phyloP scores from a whole-genome alignment of 129 eudicot genomes.

The Gnaphalium uliginosum region DNA sequence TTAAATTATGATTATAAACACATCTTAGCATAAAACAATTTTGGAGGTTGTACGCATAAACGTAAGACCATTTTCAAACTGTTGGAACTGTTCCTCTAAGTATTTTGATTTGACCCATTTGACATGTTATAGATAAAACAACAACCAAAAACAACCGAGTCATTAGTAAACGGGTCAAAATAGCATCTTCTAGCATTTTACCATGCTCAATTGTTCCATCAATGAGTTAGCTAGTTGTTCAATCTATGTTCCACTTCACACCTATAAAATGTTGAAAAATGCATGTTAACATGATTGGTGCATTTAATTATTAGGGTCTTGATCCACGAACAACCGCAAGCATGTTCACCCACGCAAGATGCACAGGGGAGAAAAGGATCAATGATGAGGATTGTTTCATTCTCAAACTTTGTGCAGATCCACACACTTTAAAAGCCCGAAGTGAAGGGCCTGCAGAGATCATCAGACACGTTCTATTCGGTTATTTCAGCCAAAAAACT shows the following conservation, averaged over 20 bases:
- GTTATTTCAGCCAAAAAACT: slow-evolving; percentile 89
- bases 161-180: not conserved
- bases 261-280: not conserved
- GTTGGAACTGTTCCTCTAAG: not conserved
- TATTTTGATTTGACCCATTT: slow-evolving; percentile 5
- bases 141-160: not conserved
- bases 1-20: not conserved
- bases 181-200: not conserved
- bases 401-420: slow-evolving; percentile 84
- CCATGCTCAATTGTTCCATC: not conserved
- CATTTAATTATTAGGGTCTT: slow-evolving; percentile 54
- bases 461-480: slow-evolving; percentile 84
- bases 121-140: not conserved
- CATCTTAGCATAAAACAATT: not conserved
- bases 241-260: not conserved
- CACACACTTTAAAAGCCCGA: slow-evolving; percentile 71
- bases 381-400: slow-evolving; percentile 91
- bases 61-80: not conserved
- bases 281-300: slow-evolving; percentile 15
- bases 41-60: not conserved
- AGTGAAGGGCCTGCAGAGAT: slow-evolving; percentile 98
- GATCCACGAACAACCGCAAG: slow-evolving; percentile 89
- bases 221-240: not conserved
- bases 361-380: slow-evolving; percentile 87
- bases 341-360: slow-evolving; percentile 85